Percentiles rank a stretch among this genome's conserved stretches.
phyloP scores from a whole-genome alignment of 2,329 filamentous ascomycete genomes.

The Raffaelea deltoideospora region DNA sequence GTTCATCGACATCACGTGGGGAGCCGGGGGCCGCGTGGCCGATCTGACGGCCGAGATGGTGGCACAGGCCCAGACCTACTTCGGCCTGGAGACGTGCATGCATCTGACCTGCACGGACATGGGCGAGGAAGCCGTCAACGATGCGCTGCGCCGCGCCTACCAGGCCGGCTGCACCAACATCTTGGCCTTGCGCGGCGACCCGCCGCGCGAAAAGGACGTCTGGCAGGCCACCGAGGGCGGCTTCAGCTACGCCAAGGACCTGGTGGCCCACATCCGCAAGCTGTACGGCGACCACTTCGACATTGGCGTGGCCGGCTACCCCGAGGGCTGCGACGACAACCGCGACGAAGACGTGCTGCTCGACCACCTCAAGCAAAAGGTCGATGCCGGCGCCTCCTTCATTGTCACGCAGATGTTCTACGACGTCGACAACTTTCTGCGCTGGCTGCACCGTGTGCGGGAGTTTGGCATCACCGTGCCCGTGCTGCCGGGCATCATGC shows the following conservation, averaged over 20 bases:
- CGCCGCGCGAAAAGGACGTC: slow-evolving; percentile 80
- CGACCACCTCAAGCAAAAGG: slow-evolving; percentile 90
- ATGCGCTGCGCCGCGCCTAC: slow-evolving; percentile 76
- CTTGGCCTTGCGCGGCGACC: slow-evolving; percentile 81
- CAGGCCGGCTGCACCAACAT: slow-evolving; percentile 96
- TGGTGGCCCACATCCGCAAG: slow-evolving; percentile 61
- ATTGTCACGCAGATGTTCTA: slow-evolving; percentile 99
- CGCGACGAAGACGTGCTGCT: slow-evolving; percentile 72
- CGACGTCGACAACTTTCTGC: slow-evolving; percentile 85
- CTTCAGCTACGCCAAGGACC: slow-evolving; percentile 83
- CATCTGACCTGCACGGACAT: slow-evolving; percentile 98
- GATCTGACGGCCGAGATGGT: slow-evolving; percentile 97
- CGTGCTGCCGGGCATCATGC: slow-evolving; percentile 83
- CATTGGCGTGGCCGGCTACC: slow-evolving; percentile 93
- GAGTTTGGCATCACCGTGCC: slow-evolving; percentile 58
- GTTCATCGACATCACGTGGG: slow-evolving; percentile 98
- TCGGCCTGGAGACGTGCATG: slow-evolving; percentile 97
- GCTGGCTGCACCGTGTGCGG: slow-evolving; percentile 78
- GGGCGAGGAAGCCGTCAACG: slow-evolving; percentile 81
- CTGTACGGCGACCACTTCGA: slow-evolving; percentile 84
- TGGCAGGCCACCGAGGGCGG: slow-evolving; percentile 80
- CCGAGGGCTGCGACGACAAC: slow-evolving; percentile 90
- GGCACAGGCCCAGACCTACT: slow-evolving; percentile 82
- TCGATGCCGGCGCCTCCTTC: slow-evolving; percentile 84
- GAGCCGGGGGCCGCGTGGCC: slow-evolving; percentile 79